Conservation (phyloP, 2,329 filamentous ascomycete species). For the Mycosphaerella sp. region DNA sequence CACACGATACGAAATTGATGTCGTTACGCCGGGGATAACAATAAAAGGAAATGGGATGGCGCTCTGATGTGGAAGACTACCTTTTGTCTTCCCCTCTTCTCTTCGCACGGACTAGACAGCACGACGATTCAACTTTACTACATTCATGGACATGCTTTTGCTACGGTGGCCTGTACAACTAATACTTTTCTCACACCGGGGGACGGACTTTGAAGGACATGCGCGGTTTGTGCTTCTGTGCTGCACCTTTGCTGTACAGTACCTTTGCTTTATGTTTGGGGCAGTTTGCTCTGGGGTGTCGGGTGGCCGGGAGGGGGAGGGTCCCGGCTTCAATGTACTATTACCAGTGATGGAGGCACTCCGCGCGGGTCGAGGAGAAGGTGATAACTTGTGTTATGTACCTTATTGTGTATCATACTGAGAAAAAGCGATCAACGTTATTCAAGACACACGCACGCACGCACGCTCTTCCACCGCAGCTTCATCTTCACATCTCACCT, state of each 20-base stretch:
- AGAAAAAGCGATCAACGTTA: background rate
- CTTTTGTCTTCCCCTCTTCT: background rate
- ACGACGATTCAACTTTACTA: slow-evolving; percentile 4
- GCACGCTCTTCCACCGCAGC: background rate
- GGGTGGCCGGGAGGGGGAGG: background rate
- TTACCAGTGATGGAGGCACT: slow-evolving; percentile 1
- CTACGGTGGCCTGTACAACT: slow-evolving; percentile 6
- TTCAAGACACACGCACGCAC: background rate
- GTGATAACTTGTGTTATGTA: background rate
- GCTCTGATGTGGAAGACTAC: slow-evolving; percentile 3
- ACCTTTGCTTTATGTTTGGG: background rate
- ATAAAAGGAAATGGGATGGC: slow-evolving; percentile 10
- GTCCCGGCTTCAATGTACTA: background rate
- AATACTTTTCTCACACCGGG: slow-evolving; percentile 7
- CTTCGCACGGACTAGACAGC: slow-evolving; percentile 7
- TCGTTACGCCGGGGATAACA: slow-evolving; percentile 15
- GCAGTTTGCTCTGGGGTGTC: background rate
- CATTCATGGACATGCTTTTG: slow-evolving; percentile 13
- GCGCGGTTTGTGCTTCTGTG: background rate
- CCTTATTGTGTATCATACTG: slow-evolving; percentile 1
- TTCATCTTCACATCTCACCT: too few species aligned
- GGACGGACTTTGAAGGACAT: background rate
- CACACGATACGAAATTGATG: slow-evolving; percentile 14
- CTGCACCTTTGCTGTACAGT: slow-evolving; percentile 5
- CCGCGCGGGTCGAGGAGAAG: slow-evolving; percentile 5